Evolutionary conservation across 2,329 filamentous ascomycete species (phyloP).

Genomic region (Neocucurbitaria cava): DNA sequence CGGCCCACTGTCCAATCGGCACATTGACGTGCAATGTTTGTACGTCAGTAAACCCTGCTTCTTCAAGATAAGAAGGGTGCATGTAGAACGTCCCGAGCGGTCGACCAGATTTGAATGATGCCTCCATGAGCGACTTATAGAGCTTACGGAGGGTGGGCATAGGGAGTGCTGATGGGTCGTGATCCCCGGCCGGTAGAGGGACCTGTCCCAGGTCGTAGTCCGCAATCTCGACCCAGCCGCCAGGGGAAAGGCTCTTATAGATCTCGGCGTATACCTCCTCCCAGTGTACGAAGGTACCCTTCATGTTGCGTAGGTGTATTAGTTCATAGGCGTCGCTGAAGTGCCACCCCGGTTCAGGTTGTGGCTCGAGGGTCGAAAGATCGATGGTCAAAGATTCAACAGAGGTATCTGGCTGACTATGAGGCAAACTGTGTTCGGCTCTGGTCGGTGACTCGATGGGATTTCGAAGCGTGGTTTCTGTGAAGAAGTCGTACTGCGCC

Average conservation of each 20-base stretch:
- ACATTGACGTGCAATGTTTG: conserved; percentile 49
- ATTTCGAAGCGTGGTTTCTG: conserved; percentile 27
- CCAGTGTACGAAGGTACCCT: conserved; percentile 58
- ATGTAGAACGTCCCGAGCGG: conserved; percentile 55
- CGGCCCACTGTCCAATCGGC: conserved; percentile 43
- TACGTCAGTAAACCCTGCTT: conserved; percentile 55
- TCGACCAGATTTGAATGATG: conserved; percentile 50
- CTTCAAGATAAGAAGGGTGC: conserved; percentile 46
- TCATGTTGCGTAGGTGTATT: conserved; percentile 58
- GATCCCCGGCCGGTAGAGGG: conserved; percentile 8
- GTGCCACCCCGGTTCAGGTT: conserved; percentile 50
- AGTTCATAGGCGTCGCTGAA: conserved; percentile 58
- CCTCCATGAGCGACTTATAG: conserved; percentile 41
- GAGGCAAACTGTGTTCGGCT: conserved; percentile 2
- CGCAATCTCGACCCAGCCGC: conserved; percentile 56
- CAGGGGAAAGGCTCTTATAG: conserved; percentile 53
- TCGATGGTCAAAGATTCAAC: conserved; percentile 32
- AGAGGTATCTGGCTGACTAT: conserved; percentile 22
- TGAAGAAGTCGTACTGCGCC: conserved; percentile 33
- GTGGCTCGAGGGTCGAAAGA: conserved; percentile 25
- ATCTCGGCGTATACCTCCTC: conserved; percentile 54
- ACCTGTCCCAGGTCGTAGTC: conserved; percentile 48
- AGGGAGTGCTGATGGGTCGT: conserved; percentile 13
- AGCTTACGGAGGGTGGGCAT: conserved; percentile 38
- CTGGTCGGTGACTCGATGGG: conserved; percentile 22